Base-by-base conservation (phyloP, 2,329 filamentous ascomycete species). In the Paecilomyces formosus region DNA sequence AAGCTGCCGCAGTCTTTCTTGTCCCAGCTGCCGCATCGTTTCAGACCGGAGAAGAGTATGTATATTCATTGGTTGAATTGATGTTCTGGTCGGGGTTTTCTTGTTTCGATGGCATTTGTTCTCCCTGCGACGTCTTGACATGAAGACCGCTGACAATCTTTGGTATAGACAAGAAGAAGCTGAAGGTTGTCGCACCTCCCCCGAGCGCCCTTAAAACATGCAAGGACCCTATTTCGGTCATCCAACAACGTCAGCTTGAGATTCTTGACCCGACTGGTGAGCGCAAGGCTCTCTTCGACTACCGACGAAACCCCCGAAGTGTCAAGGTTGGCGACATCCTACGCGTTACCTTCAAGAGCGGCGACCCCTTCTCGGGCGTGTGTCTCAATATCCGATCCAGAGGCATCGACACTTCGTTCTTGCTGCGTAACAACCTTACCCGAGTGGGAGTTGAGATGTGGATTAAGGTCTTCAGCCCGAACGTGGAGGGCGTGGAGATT, bases 371-470 rank as follows among this genome's bases (percentile, higher is more conserved):
- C 72, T 85, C 92, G 1, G 94, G 94, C 49, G 90, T 94, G 13
- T 89, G 90, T 68, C 81, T 99, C 71, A 89, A 88, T 70, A 92
- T 99, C 72, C 89, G 92, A 58, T 83, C 91, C 57, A 83, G 89
- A n/a, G 92, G 92, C 60, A 84, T 94, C 60, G 93, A 97, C 77
- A 96, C 91, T 2, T 89, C 89, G 3, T 88, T 99, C 57, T 78
- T 96, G 60, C 81, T 99, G 60, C 85, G 94, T 58, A 93, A 93
- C 67, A 87, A 95, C 71, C 79, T 99, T 66, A 92, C 90, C 65
- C 85, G 89, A 66, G 85, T 95, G 6, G 90, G 90, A 61, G 90
- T 96, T 60, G 94, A 99, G 83, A 94, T 96, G 90, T 96, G 91
- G 87, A 92, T 89, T 77, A 99, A 99, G 81, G 82, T 97, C 60